Evolutionary conservation across 2,329 filamentous ascomycete genomes (phyloP), one percentile per base, ranked within the genome.

Genomic region (Venturia carpophila): DNA sequence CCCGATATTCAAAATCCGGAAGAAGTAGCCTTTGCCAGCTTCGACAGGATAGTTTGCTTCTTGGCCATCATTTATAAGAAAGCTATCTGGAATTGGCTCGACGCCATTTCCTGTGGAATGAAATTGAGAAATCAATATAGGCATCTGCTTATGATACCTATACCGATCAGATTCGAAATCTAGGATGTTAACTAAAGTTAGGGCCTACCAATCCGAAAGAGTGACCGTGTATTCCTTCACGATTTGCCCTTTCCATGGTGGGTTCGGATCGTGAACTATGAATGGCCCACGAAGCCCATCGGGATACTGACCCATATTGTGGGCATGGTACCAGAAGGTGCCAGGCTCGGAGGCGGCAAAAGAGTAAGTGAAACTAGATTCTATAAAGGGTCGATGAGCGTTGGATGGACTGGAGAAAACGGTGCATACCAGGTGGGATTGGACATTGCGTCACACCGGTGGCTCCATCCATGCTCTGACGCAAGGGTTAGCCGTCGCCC

Each of bases 271-370:
- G 66, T 89, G 81, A n/a, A 91, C 77, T 17, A 91, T 78, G 63
- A 91, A 75, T 0, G 88, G 84, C 0, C 86, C 87, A 5, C 88
- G 82, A 11, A 90, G 77, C 0, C 88, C 88, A 71, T 91, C 88
- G 0, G 86, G 83, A 11, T 88, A 86, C 66, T 88, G 86, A 5
- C 81, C 81, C 41, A 27, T 47, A 65, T 84, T 82, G 68, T 91
- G 88, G 0, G 82, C 86, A 71, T 91, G 88, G 69, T 90, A 91
- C 82, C 83, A 85, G 69, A 84, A 83, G 13, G 81, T 83, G 15
- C 83, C 83, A 6, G 76, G 75, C 71, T 80, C 79, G 55, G 81
- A 39, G 75, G 39, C 83, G 76, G 71, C 77, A 55, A 41, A 73
- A 2, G 30, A 27, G 24, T 64, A 58, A 2, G 63, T 64, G 24